Percentiles rank a stretch among this genome's conserved stretches.
phyloP scores from a whole-genome alignment of 768 basidiomycete species.

The Pisolithus microcarpus region DNA sequence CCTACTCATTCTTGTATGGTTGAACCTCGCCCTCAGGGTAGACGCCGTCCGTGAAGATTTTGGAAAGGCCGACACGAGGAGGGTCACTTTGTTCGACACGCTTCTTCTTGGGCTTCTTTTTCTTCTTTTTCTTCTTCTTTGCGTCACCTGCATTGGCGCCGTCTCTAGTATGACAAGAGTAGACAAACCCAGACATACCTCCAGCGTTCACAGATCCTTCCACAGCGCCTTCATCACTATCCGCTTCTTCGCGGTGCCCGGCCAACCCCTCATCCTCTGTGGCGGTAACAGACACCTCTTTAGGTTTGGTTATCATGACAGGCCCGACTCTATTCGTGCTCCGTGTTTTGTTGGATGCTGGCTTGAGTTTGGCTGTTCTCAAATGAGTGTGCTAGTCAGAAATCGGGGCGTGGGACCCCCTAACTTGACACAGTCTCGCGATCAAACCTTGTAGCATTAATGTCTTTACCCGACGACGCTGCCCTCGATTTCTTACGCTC shows the following conservation, averaged over 20 bases:
- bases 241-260: conserved; percentile 19
- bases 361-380: neutral
- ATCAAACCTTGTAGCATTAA: too few species aligned
- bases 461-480: neutral
- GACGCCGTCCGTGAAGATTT: conserved; percentile 77
- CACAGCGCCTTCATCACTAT: conserved; percentile 26
- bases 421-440: too few species aligned
- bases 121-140: conserved; percentile 87
- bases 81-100: conserved; percentile 82
- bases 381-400: too few species aligned
- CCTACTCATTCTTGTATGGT: conserved; percentile 88
- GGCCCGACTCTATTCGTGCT: too few species aligned
- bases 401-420: too few species aligned
- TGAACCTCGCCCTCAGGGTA: conserved; percentile 92
- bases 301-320: conserved; percentile 13
- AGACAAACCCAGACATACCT: conserved; percentile 20
- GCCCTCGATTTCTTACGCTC: conserved; percentile 23
- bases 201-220: conserved; percentile 15
- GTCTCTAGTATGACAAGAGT: neutral
- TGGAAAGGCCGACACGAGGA: conserved; percentile 81
- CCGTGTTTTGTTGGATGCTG: neutral
- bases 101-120: conserved; percentile 89
- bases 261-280: conserved; percentile 9
- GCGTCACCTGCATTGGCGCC: conserved; percentile 24
- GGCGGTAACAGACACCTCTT: conserved; percentile 5